Evolutionary conservation across 345 rosid genomes (phyloP).

Genomic region (Rhodamnia rubescens): DNA sequence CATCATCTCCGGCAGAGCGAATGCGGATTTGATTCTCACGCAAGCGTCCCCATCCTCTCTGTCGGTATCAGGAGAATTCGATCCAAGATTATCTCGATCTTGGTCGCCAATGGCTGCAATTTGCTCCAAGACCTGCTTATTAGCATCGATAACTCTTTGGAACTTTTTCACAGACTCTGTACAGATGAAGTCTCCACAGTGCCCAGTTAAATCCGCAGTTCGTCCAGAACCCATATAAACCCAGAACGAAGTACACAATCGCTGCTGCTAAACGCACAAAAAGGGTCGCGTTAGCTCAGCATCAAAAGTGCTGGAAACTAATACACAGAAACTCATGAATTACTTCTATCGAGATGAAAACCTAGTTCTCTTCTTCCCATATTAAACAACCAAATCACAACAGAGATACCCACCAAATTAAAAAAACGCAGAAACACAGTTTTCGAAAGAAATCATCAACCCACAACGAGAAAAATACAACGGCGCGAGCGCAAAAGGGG

Average conservation of each 20-base stretch:
- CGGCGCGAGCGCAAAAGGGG: not conserved
- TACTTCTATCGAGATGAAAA: not conserved
- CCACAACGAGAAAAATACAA: not conserved
- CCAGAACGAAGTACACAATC: not conserved
- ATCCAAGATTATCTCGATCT: slow-evolving; percentile 8
- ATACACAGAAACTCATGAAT: not conserved
- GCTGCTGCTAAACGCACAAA: not conserved
- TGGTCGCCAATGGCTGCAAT: not conserved
- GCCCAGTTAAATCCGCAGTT: not conserved
- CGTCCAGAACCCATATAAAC: not conserved
- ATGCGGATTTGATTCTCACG: slow-evolving; percentile 15
- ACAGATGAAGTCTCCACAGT: not conserved
- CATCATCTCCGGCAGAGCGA: not conserved
- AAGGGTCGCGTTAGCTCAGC: not conserved
- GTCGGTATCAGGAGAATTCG: slow-evolving; percentile 29
- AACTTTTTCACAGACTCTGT: not conserved
- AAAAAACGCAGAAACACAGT: not conserved
- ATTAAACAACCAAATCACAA: not conserved
- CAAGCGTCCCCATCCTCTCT: slow-evolving; percentile 33
- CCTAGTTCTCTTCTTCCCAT: not conserved
- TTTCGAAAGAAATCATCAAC: not conserved
- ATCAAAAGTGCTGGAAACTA: not conserved
- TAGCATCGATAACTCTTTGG: not conserved
- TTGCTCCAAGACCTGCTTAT: not conserved
- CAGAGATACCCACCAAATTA: not conserved